Conservation (phyloP, 75 land plant genomes). For the Picea glauca region DNA sequence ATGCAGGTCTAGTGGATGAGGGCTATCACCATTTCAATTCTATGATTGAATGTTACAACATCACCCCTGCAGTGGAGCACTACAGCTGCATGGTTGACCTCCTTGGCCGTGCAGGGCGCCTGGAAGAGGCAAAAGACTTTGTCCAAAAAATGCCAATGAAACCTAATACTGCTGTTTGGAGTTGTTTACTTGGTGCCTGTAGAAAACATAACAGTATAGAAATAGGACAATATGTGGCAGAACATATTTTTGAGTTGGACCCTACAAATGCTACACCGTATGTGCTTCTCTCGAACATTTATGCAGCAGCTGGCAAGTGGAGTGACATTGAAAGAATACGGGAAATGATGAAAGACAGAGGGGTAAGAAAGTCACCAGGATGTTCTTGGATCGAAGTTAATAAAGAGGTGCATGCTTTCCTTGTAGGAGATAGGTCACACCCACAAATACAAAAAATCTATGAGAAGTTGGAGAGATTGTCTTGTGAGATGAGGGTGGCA, state of each 20-base stretch:
- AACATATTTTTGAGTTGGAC: slow-evolving; percentile 40
- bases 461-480: slow-evolving; percentile 25
- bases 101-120: slow-evolving; percentile 47
- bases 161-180: slow-evolving; percentile 50
- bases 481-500: slow-evolving; percentile 41
- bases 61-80: slow-evolving; percentile 46
- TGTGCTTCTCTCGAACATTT: slow-evolving; percentile 52
- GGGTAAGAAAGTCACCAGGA: slow-evolving; percentile 48
- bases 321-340: slow-evolving; percentile 29
- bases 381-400: slow-evolving; percentile 50
- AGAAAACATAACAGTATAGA: slow-evolving; percentile 44
- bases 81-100: slow-evolving; percentile 61
- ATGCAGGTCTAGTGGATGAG: slow-evolving; percentile 58
- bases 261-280: slow-evolving; percentile 60
- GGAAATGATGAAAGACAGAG: slow-evolving; percentile 24
- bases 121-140: slow-evolving; percentile 37
- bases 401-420: slow-evolving; percentile 39
- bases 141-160: slow-evolving; percentile 45
- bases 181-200: slow-evolving; percentile 54
- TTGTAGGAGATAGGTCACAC: slow-evolving; percentile 44
- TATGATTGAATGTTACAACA: slow-evolving; percentile 25
- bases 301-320: slow-evolving; percentile 48
- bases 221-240: slow-evolving; percentile 41
- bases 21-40: slow-evolving; percentile 43
- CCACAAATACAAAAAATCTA: slow-evolving; percentile 36